A percentile compares a stretch with the other conserved stretches of the same genome.
phyloP scores from a whole-genome alignment of 345 rosid species.

The Crucihimalaya himalaica region DNA sequence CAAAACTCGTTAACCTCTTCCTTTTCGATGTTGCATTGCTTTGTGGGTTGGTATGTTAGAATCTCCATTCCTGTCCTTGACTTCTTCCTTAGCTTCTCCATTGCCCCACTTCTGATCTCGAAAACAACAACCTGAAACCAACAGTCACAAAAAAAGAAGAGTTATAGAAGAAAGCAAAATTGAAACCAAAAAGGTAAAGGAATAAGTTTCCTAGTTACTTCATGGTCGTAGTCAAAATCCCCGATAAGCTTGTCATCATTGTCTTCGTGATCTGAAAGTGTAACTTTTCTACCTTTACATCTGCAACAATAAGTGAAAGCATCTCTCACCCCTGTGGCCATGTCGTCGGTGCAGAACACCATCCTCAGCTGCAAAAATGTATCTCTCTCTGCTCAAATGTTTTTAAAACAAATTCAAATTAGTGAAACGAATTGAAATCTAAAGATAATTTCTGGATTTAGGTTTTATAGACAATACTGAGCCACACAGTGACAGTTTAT shows the following conservation, averaged over 20 bases:
- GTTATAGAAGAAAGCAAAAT: background rate
- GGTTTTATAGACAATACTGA: background rate
- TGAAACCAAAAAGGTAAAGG: background rate
- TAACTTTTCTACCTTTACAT: slow-evolving; percentile 32
- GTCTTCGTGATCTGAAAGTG: slow-evolving; percentile 19
- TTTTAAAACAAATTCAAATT: background rate
- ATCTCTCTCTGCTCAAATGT: background rate
- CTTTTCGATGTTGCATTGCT: slow-evolving; percentile 29
- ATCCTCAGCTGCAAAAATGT: slow-evolving; percentile 20
- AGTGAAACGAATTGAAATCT: slow-evolving; percentile 11
- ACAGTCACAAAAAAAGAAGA: background rate
- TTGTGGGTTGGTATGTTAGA: slow-evolving; percentile 43
- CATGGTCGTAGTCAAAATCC: slow-evolving; percentile 34
- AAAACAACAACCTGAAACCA: slow-evolving; percentile 60
- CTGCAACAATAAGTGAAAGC: slow-evolving; percentile 29
- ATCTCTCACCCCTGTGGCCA: slow-evolving; percentile 28
- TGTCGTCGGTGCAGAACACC: slow-evolving; percentile 33
- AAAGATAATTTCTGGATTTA: background rate
- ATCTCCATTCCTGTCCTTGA: slow-evolving; percentile 47
- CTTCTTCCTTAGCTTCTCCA: slow-evolving; percentile 74
- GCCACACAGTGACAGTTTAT: slow-evolving; percentile 33
- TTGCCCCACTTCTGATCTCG: slow-evolving; percentile 64
- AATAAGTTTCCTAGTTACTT: slow-evolving; percentile 12
- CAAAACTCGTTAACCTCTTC: slow-evolving; percentile 50
- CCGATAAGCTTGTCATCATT: slow-evolving; percentile 2